Percentiles rank a stretch among this genome's conserved stretches.
Conservation (phyloP, 2,329 filamentous ascomycete genomes). For the Colletotrichum zoysiae region DNA sequence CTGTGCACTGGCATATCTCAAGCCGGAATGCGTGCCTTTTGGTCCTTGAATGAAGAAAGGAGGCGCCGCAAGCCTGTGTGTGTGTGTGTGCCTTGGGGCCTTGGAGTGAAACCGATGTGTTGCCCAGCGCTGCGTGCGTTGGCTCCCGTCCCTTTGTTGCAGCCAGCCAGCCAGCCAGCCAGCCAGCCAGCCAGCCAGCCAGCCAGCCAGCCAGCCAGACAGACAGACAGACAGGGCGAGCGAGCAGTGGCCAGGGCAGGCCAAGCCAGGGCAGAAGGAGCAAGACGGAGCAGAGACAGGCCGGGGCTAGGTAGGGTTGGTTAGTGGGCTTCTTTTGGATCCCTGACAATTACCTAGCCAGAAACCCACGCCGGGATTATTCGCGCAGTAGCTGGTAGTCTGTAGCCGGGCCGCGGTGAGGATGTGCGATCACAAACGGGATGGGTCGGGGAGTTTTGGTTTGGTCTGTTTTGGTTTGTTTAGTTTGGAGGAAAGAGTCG, state of each 20-base stretch:
- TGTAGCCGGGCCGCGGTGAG: slow-evolving; percentile 14
- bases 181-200: too few species aligned
- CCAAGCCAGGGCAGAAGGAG: neutral
- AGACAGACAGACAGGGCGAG: neutral
- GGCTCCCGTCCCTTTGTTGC: slow-evolving; percentile 28
- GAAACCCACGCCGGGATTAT: slow-evolving; percentile 15
- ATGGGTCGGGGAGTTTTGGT: neutral
- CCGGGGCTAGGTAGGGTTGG: slow-evolving; percentile 6
- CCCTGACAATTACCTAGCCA: slow-evolving; percentile 36
- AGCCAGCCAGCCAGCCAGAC: too few species aligned
- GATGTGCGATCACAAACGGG: neutral
- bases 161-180: too few species aligned
- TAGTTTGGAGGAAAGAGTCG: neutral
- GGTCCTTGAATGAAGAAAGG: neutral
- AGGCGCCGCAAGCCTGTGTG: neutral
- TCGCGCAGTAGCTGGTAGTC: slow-evolving; percentile 9
- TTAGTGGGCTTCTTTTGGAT: slow-evolving; percentile 3
- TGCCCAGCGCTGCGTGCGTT: slow-evolving; percentile 30
- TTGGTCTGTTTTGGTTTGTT: too few species aligned
- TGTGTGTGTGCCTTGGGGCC: neutral
- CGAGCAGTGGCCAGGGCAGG: neutral
- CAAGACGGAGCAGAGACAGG: slow-evolving; percentile 26
- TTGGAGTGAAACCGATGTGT: slow-evolving; percentile 25
- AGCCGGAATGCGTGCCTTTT: neutral
- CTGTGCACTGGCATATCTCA: neutral